Percentiles rank a stretch among this genome's conserved stretches.
phyloP scores from a whole-genome alignment of 345 rosid genomes.

The Moricandia moricandioides region DNA sequence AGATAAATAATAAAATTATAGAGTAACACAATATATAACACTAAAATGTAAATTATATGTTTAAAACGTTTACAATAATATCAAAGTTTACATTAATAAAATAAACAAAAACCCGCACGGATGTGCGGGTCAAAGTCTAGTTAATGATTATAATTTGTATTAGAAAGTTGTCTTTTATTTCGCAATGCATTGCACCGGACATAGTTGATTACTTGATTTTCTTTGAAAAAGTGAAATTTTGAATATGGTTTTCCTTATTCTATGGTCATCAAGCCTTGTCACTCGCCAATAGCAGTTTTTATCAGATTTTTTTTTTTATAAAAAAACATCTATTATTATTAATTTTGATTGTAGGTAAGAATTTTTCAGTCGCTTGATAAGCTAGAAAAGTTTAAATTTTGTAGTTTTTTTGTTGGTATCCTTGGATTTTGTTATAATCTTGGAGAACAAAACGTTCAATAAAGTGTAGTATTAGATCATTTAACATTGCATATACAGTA shows the following conservation, averaged over 20 bases:
- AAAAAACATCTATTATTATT: background rate
- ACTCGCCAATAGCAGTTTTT: background rate
- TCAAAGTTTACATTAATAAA: too few species aligned
- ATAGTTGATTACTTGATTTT: conserved; percentile 26
- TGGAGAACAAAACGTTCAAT: background rate
- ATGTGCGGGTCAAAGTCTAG: too few species aligned
- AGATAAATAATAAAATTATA: too few species aligned
- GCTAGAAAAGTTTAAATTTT: background rate
- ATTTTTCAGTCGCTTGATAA: background rate
- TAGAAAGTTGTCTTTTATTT: conserved; percentile 10
- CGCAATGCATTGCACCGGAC: conserved; percentile 26
- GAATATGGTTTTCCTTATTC: background rate
- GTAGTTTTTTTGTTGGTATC: background rate
- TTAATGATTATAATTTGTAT: conserved; percentile 8
- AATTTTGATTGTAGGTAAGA: background rate
- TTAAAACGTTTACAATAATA: too few species aligned
- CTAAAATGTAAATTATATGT: too few species aligned
- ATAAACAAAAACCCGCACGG: too few species aligned
- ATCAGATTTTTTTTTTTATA: background rate
- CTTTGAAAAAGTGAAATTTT: background rate
- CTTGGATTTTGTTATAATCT: background rate
- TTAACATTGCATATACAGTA: background rate
- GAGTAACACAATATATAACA: too few species aligned
- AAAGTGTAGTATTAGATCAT: background rate
- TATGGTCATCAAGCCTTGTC: background rate